phyloP scores from a whole-genome alignment of 768 basidiomycete genomes.

The Pleurotus salmoneostramineus region DNA sequence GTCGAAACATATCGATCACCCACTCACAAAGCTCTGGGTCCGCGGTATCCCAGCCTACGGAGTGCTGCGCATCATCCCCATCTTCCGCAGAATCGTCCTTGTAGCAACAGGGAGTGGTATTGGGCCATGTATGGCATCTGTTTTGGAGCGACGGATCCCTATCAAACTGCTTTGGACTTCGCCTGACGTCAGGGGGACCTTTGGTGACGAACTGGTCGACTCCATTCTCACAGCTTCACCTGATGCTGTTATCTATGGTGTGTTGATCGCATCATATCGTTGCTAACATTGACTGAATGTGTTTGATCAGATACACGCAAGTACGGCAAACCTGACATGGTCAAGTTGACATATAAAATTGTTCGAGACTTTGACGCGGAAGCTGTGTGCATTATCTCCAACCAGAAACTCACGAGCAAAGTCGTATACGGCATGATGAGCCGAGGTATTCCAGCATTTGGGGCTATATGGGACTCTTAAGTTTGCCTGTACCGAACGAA shows the following conservation, averaged over 20 bases:
- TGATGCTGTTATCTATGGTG: constrained; percentile 31
- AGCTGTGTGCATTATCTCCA: constrained; percentile 38
- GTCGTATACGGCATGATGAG: constrained; percentile 37
- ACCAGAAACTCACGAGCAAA: constrained; percentile 33
- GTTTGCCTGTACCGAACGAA: no score
- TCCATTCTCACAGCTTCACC: constrained; percentile 33
- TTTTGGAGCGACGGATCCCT: constrained; percentile 31
- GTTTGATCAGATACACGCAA: constrained; percentile 27
- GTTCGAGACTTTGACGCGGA: constrained; percentile 34
- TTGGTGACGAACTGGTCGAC: constrained; percentile 34
- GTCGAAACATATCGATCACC: constrained; percentile 38
- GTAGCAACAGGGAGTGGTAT: constrained; percentile 56
- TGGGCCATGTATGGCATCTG: constrained; percentile 37
- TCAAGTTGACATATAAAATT: constrained; percentile 31
- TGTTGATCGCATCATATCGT: not conserved
- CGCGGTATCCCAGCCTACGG: constrained; percentile 50
- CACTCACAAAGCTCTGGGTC: constrained; percentile 50
- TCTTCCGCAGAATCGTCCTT: constrained; percentile 48
- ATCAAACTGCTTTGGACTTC: constrained; percentile 39
- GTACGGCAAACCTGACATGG: constrained; percentile 35
- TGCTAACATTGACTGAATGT: not conserved
- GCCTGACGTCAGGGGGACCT: constrained; percentile 34
- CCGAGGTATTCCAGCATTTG: constrained; percentile 35
- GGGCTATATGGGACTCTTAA: constrained; percentile 38
- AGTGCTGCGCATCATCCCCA: constrained; percentile 41